Base-by-base conservation (phyloP, 495 filamentous ascomycete species). In the Penicillium roqueforti region DNA sequence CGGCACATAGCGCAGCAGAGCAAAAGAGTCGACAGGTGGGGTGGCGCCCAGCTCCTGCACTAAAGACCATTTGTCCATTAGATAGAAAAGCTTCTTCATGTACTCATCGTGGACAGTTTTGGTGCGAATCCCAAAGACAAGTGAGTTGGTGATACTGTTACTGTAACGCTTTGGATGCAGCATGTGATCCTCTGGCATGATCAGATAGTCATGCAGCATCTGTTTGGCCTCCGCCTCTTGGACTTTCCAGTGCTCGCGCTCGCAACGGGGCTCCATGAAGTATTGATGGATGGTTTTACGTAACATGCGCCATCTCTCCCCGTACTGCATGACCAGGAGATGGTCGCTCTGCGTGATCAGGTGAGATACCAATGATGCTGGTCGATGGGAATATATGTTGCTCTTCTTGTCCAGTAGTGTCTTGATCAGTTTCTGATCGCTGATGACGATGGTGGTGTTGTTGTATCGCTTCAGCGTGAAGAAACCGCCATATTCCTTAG, bases 21-120 rank as follows among this genome's bases (percentile, higher is more conserved):
- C 70, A 51, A 71, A 74, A n/a, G 71, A 60, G 48, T 80, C 76
- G 0, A 80, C 71, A 0, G 77, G 76, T 0, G 78, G 78, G 6
- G 71, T 79, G 8, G 67, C 68, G 16, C 76, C 77, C 3, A 66
- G 29, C 46, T 78, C 76, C 49, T 29, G 26, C 10, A 73, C 68
- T 10, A 79, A 19, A 1, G 37, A 41, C 37, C 49, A 42, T 3
- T 42, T 42, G 7, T 42, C 37, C 49, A 43, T 42, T 10, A 43
- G 22, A 32, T 20, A 31, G 39, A 25, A 29, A 10, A 29, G 28
- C 28, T 10, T 29, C 1, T 29, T 9, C 28, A 29, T 29, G 28
- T 29, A 29, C 6, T 29, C 28, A 29, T 37, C 49, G 19, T 54
- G n/a, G 11, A 42, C 26, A 9, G 36, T 39, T 5, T 69, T 64